These are phyloP conservation scores for Drechslerella stenobrocha DNA, from an alignment of 2,329 filamentous ascomycete species.

Conservation along the genomic window DNA sequence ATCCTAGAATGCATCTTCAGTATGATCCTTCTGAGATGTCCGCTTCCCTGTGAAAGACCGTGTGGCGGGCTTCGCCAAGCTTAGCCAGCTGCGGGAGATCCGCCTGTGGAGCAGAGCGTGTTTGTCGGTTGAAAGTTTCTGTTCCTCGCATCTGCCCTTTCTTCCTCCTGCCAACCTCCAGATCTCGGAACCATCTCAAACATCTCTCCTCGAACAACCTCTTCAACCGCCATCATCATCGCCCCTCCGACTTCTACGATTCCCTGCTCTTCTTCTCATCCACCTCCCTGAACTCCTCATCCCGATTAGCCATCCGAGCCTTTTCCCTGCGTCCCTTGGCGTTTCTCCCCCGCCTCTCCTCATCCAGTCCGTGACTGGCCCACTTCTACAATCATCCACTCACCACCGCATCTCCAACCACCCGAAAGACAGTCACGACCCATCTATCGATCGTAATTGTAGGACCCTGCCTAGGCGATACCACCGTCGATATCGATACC, in stretches of 20 bases:
- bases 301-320: conserved; percentile 3
- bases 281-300: background rate
- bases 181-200: conserved; percentile 7
- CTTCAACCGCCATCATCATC: conserved; percentile 3
- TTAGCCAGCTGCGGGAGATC: background rate
- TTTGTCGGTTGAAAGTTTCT: conserved; percentile 46
- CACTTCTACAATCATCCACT: conserved; percentile 1
- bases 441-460: background rate
- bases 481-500: conserved; percentile 9
- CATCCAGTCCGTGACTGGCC: conserved; percentile 1
- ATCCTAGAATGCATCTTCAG: background rate
- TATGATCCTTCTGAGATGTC: no score
- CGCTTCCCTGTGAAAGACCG: no score
- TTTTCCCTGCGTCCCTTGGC: conserved; percentile 8
- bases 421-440: background rate
- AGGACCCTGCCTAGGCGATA: background rate
- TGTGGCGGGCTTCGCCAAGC: conserved; percentile 40
- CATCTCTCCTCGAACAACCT: conserved; percentile 2
- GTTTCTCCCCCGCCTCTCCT: background rate
- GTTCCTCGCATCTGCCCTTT: conserved; percentile 44
- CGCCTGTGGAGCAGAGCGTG: conserved; percentile 22
- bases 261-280: background rate
- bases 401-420: background rate
- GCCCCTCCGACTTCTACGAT: background rate
- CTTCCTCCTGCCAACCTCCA: conserved; percentile 27